A percentile compares a stretch with the other conserved stretches of the same genome.
Evolutionary conservation across 345 rosid genomes (phyloP).

Genomic region (Hibiscus trionum): DNA sequence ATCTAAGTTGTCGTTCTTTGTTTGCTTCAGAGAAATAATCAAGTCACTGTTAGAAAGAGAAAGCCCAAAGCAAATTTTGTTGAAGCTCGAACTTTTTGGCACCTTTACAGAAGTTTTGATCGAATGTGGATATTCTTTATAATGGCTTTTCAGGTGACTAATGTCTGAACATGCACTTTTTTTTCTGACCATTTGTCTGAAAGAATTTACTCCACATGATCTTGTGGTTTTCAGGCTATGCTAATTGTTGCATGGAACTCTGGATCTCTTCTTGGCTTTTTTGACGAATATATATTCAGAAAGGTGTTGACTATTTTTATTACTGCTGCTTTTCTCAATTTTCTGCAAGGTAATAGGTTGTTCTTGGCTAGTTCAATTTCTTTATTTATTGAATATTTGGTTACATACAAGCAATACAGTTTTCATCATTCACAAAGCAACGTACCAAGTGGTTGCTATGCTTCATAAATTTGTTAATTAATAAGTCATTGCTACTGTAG

Average conservation of each 20-base stretch:
- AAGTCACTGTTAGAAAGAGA: conserved; percentile 36
- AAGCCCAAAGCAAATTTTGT: conserved; percentile 95
- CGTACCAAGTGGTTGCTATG: background rate
- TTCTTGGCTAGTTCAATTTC: conserved; percentile 1
- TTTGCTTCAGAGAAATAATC: conserved; percentile 47
- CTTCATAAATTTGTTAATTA: conserved; percentile 5
- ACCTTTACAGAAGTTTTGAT: conserved; percentile 88
- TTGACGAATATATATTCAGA: conserved; percentile 48
- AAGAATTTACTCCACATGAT: conserved; percentile 10
- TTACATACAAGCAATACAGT: background rate
- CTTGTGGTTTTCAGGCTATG: conserved; percentile 63
- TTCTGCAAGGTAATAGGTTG: conserved; percentile 57
- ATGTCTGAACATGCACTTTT: conserved; percentile 6
- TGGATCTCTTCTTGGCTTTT: conserved; percentile 62
- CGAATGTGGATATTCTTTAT: conserved; percentile 94
- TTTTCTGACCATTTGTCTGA: conserved; percentile 11
- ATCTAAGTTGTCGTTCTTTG: conserved; percentile 4
- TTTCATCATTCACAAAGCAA: conserved; percentile 4
- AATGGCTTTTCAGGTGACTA: conserved; percentile 73
- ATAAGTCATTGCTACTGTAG: background rate
- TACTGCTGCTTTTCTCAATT: conserved; percentile 80
- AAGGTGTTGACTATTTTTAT: conserved; percentile 73
- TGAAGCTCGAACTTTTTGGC: conserved; percentile 93
- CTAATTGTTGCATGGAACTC: conserved; percentile 75
- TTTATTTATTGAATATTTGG: background rate